A percentile compares a stretch with the other conserved stretches of the same genome.
Conservation (phyloP, 768 basidiomycete species). For the Naganishia antarctica region DNA sequence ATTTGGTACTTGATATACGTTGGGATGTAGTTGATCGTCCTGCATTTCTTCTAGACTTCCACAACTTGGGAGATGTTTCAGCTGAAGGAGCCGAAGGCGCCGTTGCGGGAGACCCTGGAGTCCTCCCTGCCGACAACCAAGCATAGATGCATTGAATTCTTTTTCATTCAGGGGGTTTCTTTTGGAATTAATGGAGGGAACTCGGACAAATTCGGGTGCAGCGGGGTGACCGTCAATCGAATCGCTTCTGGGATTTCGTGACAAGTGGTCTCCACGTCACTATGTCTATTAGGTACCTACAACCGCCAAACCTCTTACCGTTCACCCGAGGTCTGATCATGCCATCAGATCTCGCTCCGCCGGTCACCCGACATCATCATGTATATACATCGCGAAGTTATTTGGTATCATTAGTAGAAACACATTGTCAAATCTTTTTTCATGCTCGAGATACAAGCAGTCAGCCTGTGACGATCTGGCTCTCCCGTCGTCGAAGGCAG, state of each 20-base stretch:
- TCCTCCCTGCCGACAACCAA: neutral
- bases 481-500: no score
- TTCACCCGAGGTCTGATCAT: no score
- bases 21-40: no score
- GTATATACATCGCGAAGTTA: neutral
- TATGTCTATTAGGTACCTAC: no score
- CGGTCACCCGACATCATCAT: neutral
- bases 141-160: neutral
- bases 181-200: neutral
- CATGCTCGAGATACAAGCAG: neutral
- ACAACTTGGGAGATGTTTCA: conserved; percentile 49
- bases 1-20: neutral
- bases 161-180: neutral
- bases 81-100: conserved; percentile 47
- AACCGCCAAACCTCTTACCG: no score
- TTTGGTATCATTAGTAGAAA: neutral
- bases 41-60: conserved; percentile 42
- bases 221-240: no score
- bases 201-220: neutral
- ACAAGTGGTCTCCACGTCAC: no score
- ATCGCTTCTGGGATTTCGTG: no score
- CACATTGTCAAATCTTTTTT: neutral
- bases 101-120: conserved; percentile 41
- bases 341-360: neutral
- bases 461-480: neutral